These are phyloP conservation scores for Spinacia oleracea DNA, from an alignment of 179 eudicot genomes.

Conservation along the genomic window DNA sequence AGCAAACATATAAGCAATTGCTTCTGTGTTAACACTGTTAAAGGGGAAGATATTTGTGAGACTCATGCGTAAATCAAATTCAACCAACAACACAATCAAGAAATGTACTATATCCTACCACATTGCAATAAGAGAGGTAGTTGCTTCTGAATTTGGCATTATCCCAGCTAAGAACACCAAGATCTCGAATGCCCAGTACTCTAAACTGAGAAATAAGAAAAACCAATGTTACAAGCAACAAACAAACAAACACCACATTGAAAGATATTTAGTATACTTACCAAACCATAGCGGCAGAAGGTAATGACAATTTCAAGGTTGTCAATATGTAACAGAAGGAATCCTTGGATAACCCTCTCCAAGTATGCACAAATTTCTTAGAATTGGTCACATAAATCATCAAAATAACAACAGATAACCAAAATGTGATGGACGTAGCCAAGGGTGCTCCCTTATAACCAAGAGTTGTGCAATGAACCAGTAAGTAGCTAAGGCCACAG, in stretches of 20 bases:
- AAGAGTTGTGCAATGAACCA: slow-evolving; percentile 45
- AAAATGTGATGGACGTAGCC: slow-evolving; percentile 55
- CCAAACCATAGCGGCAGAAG: slow-evolving; percentile 85
- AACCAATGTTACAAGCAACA: background rate
- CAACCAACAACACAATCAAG: background rate
- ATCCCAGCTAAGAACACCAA: slow-evolving; percentile 65
- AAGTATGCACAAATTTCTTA: slow-evolving; percentile 47
- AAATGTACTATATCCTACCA: slow-evolving; percentile 40
- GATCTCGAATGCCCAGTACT: slow-evolving; percentile 76
- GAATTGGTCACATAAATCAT: slow-evolving; percentile 36
- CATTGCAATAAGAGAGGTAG: slow-evolving; percentile 66
- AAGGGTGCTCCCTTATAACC: slow-evolving; percentile 59
- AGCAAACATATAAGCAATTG: slow-evolving; percentile 57
- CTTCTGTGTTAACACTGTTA: slow-evolving; percentile 68
- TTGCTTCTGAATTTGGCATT: slow-evolving; percentile 52
- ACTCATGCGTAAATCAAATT: background rate
- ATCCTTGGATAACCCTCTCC: slow-evolving; percentile 52
- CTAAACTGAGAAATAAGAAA: slow-evolving; percentile 46
- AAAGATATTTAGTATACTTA: background rate
- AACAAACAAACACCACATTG: background rate
- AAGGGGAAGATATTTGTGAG: background rate
- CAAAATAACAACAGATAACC: slow-evolving; percentile 50
- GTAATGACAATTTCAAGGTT: slow-evolving; percentile 56
- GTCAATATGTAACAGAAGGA: slow-evolving; percentile 33
- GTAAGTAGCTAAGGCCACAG: slow-evolving; percentile 36